These are phyloP conservation scores for Erodium maritimum DNA, from an alignment of 345 rosid genomes.

Conservation along the genomic window DNA sequence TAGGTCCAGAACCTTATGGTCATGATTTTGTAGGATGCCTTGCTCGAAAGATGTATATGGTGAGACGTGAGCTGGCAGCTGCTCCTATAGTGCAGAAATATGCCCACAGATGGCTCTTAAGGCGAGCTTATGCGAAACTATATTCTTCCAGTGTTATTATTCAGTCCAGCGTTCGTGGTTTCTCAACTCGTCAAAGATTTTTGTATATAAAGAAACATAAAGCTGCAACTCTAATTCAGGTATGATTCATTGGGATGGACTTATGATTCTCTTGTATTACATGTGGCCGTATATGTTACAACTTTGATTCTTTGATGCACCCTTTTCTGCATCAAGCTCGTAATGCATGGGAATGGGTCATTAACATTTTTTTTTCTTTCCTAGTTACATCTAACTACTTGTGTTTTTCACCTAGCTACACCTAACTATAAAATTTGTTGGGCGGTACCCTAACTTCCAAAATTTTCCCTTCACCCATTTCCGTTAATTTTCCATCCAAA, in stretches of 20 bases:
- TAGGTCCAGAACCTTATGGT: background rate
- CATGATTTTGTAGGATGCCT: conserved; percentile 53
- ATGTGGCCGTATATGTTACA: background rate
- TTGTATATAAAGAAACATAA: conserved; percentile 42
- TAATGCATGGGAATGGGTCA: no score
- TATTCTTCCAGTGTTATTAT: conserved; percentile 40
- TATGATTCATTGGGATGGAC: conserved; percentile 7
- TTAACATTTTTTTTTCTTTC: no score
- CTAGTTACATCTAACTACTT: no score
- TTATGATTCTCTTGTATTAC: background rate
- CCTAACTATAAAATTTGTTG: no score
- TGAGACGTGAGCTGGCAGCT: conserved; percentile 56
- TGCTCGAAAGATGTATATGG: conserved; percentile 45
- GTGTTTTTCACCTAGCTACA: no score
- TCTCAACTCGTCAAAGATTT: conserved; percentile 47
- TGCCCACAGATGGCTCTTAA: conserved; percentile 48
- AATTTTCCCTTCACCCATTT: no score
- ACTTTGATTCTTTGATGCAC: background rate
- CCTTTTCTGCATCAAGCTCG: no score
- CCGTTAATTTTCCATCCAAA: no score
- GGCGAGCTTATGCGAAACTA: conserved; percentile 36
- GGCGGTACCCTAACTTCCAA: no score
- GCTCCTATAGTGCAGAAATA: conserved; percentile 58
- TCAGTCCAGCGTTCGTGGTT: conserved; percentile 62
- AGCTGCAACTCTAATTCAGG: conserved; percentile 80